Conservation (phyloP, 352 stramenopile species). For the Phytophthora constricta region DNA sequence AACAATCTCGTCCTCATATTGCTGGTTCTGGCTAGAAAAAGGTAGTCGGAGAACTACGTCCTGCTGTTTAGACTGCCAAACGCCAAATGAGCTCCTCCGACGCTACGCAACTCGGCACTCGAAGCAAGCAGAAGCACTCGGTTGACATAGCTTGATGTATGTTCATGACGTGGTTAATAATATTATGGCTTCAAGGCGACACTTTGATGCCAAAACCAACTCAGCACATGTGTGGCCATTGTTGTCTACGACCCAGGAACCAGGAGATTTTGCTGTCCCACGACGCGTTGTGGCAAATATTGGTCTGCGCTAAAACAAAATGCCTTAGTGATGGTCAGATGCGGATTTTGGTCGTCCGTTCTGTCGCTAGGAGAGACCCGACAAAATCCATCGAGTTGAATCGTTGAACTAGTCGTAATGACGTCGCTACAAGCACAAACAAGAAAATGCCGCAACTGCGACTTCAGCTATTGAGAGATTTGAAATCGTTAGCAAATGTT, state of each 20-base stretch:
- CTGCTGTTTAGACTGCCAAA: conserved; percentile 10
- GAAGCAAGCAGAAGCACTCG: not conserved
- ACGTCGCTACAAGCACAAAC: not conserved
- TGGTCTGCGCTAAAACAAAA: not conserved
- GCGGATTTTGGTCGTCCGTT: not conserved
- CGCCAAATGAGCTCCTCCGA: conserved; percentile 17
- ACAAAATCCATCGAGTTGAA: not conserved
- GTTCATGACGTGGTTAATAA: not conserved
- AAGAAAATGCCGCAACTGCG: not conserved
- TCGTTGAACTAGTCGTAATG: not conserved
- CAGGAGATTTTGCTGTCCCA: too few relatives aligned
- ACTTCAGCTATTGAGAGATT: not conserved
- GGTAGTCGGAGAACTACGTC: too few relatives aligned
- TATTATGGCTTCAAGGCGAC: not conserved
- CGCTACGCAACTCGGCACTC: not conserved
- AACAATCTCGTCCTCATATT: conserved; percentile 10
- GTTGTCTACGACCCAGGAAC: not conserved
- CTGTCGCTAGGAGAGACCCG: not conserved
- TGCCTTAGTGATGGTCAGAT: not conserved
- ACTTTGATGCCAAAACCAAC: too few relatives aligned
- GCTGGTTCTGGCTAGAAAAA: too few relatives aligned
- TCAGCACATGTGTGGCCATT: too few relatives aligned
- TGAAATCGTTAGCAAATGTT: not conserved
- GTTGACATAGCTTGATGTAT: too few relatives aligned
- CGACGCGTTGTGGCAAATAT: not conserved